Evolutionary conservation across 1,284 basidiomycete species (phyloP), one percentile per base, ranked within the genome.

Genomic region (Pholiota adiposa): DNA sequence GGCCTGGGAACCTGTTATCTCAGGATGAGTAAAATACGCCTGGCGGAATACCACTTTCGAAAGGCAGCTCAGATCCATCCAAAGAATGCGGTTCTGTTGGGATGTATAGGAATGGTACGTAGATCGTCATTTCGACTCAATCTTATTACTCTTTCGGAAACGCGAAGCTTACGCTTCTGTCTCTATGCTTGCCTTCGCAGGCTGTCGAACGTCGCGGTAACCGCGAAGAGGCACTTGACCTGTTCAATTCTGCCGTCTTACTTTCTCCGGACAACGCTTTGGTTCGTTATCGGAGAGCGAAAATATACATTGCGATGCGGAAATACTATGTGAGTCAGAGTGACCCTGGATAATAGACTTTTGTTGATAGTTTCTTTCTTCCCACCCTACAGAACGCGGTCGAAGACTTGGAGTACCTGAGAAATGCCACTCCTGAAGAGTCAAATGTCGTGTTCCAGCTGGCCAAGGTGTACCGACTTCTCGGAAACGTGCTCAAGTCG

Each of bases 1-100:
- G 96, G 96, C n/a, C 81, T 98, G 66, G 96, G 96, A 56, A 91
- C 92, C 51, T 96, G 94, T 71, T 98, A 97, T 80, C 82, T 96
- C 73, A 85, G 92, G 67, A 92, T 90, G 83, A 96, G 92, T 77
- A 96, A 96, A 79, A 80, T 92, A 64, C 87, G 91, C 55, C 81
- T 96, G 62, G 95, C 96, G 38, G 94, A 97, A 73, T 97, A 96
- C 78, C 95, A 97, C 77, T 97, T 94, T 79, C 85, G 92, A 66
- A 90, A 90, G 72, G 96, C 96, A 2, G 83, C 88, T 34, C 86
- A 92, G 67, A 96, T 98, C 72, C 94, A 97, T 75, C 92, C 94
- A 46, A 85, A 87, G 65, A 98, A 96, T 74, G 92, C 93, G 19
- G 93, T 97, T 19, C 79, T 97, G 63, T 78, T 96, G 59, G 93